These are phyloP conservation scores for Botryosphaeria dothidea DNA, from an alignment of 2,329 filamentous ascomycete species.

Conservation along the genomic window DNA sequence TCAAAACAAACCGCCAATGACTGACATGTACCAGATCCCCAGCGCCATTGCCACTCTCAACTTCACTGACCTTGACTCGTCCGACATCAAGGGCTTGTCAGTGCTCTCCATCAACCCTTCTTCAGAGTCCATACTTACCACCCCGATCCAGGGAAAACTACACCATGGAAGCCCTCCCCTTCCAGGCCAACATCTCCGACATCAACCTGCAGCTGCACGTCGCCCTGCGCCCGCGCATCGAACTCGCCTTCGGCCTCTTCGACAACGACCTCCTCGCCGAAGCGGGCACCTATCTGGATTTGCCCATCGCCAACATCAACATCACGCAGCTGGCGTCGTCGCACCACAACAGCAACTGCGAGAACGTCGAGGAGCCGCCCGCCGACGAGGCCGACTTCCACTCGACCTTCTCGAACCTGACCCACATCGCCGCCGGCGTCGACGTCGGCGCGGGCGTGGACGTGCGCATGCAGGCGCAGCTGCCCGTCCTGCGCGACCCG, in stretches of 20 bases:
- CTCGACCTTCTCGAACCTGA: not conserved
- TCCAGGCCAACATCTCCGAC: slow-evolving; percentile 31
- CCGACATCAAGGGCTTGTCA: slow-evolving; percentile 1
- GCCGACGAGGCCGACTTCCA: slow-evolving; percentile 5
- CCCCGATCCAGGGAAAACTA: slow-evolving; percentile 22
- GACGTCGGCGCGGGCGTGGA: slow-evolving; percentile 3
- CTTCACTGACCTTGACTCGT: slow-evolving; percentile 10
- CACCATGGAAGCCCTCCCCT: slow-evolving; percentile 33
- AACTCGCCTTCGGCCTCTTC: slow-evolving; percentile 37
- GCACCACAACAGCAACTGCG: not conserved
- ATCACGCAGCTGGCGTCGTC: slow-evolving; percentile 4
- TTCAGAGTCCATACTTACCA: not conserved
- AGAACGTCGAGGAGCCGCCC: not conserved
- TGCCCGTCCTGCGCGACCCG: not conserved
- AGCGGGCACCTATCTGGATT: slow-evolving; percentile 32
- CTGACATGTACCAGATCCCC: not conserved
- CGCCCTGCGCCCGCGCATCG: slow-evolving; percentile 35
- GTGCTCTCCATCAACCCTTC: not conserved
- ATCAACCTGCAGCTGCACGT: slow-evolving; percentile 30
- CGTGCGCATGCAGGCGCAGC: slow-evolving; percentile 4
- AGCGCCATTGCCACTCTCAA: slow-evolving; percentile 4
- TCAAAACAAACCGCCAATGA: not conserved
- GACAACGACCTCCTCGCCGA: slow-evolving; percentile 28
- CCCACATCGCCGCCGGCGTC: not conserved
- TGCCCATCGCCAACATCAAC: slow-evolving; percentile 25